A percentile compares a stretch with the other conserved stretches of the same genome.
Evolutionary conservation across 1,139 yeast species (phyloP).

Genomic region (Yamadazyma spencermartinsiae): DNA sequence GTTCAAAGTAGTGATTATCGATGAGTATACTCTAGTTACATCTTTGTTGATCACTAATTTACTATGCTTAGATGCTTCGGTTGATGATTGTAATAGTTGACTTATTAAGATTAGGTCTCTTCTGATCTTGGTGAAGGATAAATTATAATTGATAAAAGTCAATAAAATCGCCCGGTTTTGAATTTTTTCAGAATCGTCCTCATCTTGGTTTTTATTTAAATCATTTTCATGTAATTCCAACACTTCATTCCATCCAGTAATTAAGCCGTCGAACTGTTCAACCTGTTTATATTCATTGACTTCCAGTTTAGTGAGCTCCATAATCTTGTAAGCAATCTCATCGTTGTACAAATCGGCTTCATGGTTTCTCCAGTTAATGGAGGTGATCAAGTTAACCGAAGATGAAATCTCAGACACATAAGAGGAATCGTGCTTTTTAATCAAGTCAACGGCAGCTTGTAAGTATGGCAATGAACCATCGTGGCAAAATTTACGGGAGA

Average conservation of each 20-base stretch:
- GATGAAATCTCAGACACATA: slow-evolving; percentile 39
- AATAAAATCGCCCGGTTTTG: slow-evolving; percentile 76
- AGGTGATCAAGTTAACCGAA: slow-evolving; percentile 28
- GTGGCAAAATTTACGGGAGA: slow-evolving; percentile 45
- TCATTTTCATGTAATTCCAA: slow-evolving; percentile 51
- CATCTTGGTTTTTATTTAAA: slow-evolving; percentile 44
- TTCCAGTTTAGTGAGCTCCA: slow-evolving; percentile 38
- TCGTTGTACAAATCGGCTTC: slow-evolving; percentile 69
- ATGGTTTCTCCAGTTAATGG: slow-evolving; percentile 71
- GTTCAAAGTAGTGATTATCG: slow-evolving; percentile 46
- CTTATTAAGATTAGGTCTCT: slow-evolving; percentile 62
- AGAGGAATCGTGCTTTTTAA: slow-evolving; percentile 39
- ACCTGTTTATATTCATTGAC: slow-evolving; percentile 23
- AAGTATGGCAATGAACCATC: slow-evolving; percentile 38
- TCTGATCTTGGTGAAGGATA: slow-evolving; percentile 63
- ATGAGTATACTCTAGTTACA: slow-evolving; percentile 48
- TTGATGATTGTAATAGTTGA: slow-evolving; percentile 21
- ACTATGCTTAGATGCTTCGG: slow-evolving; percentile 16
- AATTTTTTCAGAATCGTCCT: slow-evolving; percentile 51
- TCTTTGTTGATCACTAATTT: slow-evolving; percentile 44
- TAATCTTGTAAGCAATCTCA: slow-evolving; percentile 64
- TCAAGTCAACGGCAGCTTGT: slow-evolving; percentile 34
- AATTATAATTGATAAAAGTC: slow-evolving; percentile 72
- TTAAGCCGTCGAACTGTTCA: slow-evolving; percentile 32
- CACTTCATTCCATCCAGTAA: slow-evolving; percentile 38